These are phyloP conservation scores for Aspergillus novofumigatus DNA, from an alignment of 2,329 filamentous ascomycete species.

Conservation along the genomic window DNA sequence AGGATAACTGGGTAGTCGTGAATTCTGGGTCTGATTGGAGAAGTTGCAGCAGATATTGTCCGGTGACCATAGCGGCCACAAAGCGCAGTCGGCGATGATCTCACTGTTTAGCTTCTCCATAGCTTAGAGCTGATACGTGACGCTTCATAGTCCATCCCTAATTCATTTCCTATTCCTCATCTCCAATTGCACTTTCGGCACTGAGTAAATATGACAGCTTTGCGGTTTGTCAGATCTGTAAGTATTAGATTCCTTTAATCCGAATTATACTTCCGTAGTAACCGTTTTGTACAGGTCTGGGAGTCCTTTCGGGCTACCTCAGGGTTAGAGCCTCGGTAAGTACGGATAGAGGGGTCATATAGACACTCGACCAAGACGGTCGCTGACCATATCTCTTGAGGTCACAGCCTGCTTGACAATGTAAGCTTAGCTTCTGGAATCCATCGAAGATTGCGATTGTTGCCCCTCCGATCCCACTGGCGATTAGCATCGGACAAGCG, in stretches of 20 bases:
- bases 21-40: conserved; percentile 8
- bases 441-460: background rate
- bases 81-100: conserved; percentile 26
- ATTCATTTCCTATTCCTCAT: background rate
- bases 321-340: conserved; percentile 81
- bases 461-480: background rate
- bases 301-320: conserved; percentile 82
- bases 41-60: conserved; percentile 11
- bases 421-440: conserved; percentile 26
- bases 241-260: conserved; percentile 18
- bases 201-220: conserved; percentile 44
- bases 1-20: background rate
- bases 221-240: conserved; percentile 64
- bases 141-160: conserved; percentile 1
- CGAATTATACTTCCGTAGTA: conserved; percentile 5
- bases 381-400: conserved; percentile 6
- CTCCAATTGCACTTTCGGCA: background rate
- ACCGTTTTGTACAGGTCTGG: conserved; percentile 59
- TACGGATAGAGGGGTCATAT: conserved; percentile 1
- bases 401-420: conserved; percentile 33
- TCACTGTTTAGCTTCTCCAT: conserved; percentile 6
- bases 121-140: no score
- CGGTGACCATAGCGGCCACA: conserved; percentile 27
- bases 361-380: background rate
- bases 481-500: background rate